Evolutionary conservation across 805 yeast genomes (phyloP), one percentile per base, ranked within the genome.

Genomic region (Torulaspora microellipsoides): DNA sequence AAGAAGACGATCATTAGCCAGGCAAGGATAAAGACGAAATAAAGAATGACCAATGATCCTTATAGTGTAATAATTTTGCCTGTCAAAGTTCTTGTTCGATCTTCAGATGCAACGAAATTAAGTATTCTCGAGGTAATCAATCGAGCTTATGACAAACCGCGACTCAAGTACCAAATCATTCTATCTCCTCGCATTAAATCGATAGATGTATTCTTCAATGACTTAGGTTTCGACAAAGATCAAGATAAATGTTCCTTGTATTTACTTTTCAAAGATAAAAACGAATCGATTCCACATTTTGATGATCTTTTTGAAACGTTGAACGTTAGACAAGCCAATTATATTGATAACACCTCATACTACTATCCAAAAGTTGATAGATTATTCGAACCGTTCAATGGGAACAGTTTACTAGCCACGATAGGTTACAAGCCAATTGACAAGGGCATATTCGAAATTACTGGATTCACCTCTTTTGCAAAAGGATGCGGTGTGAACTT

Each of bases 401-500:
- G 45, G 20, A 48, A 15, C n/a, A 10, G 15, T n/a, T 27, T 66
- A 3, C 38, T 66, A 8, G 74, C 73, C 1, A 63, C 73, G 2
- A 50, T 62, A 2, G 73, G 68, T 2, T 43, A 65, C 20, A 71
- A 66, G 43, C 64, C 65, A 11, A 46, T 35, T 15, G 42, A 47
- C 8, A 36, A 41, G 1, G 53, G 47, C 3, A 55, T 56, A n/a
- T 58, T 62, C 34, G 81, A 76, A 49, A 41, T 79, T 9, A 77
- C 84, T 0, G 75, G 73, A 6, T 72, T 75, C 46, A 72, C 81
- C 0, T 76, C 84, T 0, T 77, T 73, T 44, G 31, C 33, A 20
- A 49, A 41, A 32, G 48, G 50, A 17, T 38, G 46, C 25, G 60
- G 60, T 4, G 34, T 43, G 2, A 31, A 41, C 9, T 31, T 55